phyloP scores from a whole-genome alignment of 2,329 filamentous ascomycete genomes.

The Paramyrothecium sp. region DNA sequence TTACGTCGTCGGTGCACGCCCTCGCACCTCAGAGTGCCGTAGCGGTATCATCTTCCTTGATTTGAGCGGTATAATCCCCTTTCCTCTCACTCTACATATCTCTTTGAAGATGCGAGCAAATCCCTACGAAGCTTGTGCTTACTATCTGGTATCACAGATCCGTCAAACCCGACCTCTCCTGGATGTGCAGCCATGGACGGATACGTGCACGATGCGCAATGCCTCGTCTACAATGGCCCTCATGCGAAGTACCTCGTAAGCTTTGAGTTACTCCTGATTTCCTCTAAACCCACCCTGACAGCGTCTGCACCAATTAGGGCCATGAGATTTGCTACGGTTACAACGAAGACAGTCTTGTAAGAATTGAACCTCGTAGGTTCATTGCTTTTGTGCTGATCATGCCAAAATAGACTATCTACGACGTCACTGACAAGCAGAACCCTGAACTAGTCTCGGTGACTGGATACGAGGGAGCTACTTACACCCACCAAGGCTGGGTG shows the following conservation, averaged over 20 bases:
- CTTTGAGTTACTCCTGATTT: no score
- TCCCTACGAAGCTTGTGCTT: no score
- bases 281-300: no score
- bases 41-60: constrained; percentile 60
- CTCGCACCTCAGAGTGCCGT: constrained; percentile 33
- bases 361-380: not conserved
- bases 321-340: constrained; percentile 3
- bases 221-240: constrained; percentile 49
- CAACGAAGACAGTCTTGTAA: constrained; percentile 1
- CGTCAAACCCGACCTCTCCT: not conserved
- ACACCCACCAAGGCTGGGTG: constrained; percentile 56
- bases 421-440: constrained; percentile 44
- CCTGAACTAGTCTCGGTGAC: constrained; percentile 47
- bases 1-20: constrained; percentile 39
- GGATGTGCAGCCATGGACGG: constrained; percentile 48
- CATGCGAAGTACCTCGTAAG: constrained; percentile 21
- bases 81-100: no score
- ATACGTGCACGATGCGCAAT: constrained; percentile 54
- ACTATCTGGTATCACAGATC: not conserved
- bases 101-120: no score
- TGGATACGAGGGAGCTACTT: constrained; percentile 50
- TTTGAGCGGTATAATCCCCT: constrained; percentile 32
- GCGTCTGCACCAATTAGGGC: no score
- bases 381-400: not conserved
- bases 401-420: constrained; percentile 11